These are phyloP conservation scores for Ustilago shanxiensis DNA, from an alignment of 1,284 basidiomycete species.

Conservation along the genomic window DNA sequence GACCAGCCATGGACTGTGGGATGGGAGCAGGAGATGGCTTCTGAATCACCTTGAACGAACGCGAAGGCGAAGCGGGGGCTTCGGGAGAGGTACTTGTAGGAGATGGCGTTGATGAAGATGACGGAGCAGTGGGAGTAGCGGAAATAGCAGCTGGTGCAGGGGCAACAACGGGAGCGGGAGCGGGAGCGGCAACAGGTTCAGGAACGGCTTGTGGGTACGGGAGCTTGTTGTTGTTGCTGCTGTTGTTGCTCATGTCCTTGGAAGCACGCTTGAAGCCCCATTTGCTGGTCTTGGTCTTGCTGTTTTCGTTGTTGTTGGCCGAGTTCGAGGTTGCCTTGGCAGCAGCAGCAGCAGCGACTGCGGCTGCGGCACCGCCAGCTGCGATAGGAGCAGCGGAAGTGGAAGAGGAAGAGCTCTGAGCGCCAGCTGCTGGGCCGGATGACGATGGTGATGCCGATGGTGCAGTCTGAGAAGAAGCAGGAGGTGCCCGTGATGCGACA, in stretches of 20 bases:
- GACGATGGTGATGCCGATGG: slow-evolving; percentile 3
- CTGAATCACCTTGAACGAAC: slow-evolving; percentile 53
- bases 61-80: slow-evolving; percentile 32
- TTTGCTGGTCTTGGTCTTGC: slow-evolving; percentile 40
- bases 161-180: not conserved
- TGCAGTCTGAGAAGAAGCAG: slow-evolving; percentile 5
- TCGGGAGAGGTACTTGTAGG: slow-evolving; percentile 17
- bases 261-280: slow-evolving; percentile 53
- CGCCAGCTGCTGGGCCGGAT: not conserved
- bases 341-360: slow-evolving; percentile 11
- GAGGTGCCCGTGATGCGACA: not conserved
- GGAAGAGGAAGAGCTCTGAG: not conserved
- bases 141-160: slow-evolving; percentile 9
- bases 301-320: slow-evolving; percentile 19
- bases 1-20: slow-evolving; percentile 23
- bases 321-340: slow-evolving; percentile 12
- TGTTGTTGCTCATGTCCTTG: slow-evolving; percentile 25
- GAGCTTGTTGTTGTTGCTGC: slow-evolving; percentile 24
- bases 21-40: slow-evolving; percentile 27
- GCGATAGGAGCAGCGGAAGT: slow-evolving; percentile 5
- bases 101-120: slow-evolving; percentile 21
- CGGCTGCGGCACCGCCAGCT: slow-evolving; percentile 11
- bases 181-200: slow-evolving; percentile 14
- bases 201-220: slow-evolving; percentile 42
- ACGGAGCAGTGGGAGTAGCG: slow-evolving; percentile 7